Conservation (phyloP, 169 alveolate genomes). For the Ichthyophthirius multifiliis region DNA sequence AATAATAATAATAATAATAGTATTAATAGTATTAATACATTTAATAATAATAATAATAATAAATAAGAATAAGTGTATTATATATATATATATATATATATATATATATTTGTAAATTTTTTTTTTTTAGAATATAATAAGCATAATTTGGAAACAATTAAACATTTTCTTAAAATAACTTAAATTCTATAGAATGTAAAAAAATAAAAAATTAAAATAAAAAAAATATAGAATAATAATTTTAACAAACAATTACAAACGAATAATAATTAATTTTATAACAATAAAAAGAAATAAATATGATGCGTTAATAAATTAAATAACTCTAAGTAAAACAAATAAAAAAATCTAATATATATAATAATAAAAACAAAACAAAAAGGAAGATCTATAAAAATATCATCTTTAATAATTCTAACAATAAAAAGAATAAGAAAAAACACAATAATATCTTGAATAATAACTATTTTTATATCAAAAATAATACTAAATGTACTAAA, state of each 20-base stretch:
- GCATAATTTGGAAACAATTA: conserved; percentile 8
- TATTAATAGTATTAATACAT: neutral
- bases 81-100: neutral
- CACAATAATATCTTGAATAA: too few relatives aligned
- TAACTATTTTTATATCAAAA: too few relatives aligned
- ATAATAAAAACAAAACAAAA: too few relatives aligned
- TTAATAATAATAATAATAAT: neutral
- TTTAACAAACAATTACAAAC: neutral
- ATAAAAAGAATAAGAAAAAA: too few relatives aligned
- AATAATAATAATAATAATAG: neutral
- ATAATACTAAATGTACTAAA: too few relatives aligned
- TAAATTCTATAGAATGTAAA: too few relatives aligned
- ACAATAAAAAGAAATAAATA: neutral
- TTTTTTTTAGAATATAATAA: neutral
- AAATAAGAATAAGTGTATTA: neutral
- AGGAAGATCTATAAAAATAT: too few relatives aligned
- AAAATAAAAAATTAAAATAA: too few relatives aligned
- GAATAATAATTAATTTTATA: neutral
- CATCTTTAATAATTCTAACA: too few relatives aligned
- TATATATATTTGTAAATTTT: too few relatives aligned
- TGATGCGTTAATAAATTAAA: neutral
- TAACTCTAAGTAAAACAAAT: neutral
- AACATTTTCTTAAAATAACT: conserved; percentile 3
- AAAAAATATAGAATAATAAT: neutral
- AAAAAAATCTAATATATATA: too few relatives aligned